Conservation (phyloP, 2,329 filamentous ascomycete species). For the Colletotrichum horii region DNA sequence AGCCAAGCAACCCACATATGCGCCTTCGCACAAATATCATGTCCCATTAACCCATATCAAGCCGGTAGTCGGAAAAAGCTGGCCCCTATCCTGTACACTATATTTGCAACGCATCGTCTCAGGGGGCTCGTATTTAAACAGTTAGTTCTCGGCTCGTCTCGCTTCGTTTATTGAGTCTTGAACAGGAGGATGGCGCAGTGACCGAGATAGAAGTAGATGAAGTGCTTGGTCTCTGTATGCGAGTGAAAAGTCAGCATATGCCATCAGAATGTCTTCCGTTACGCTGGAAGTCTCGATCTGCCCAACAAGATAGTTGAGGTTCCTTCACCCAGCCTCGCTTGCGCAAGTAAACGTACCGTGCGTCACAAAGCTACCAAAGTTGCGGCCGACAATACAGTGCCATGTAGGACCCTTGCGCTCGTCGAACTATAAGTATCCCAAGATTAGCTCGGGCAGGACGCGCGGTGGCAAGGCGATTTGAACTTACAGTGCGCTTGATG, state of each 20-base stretch:
- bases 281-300: neutral
- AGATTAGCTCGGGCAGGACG: neutral
- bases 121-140: neutral
- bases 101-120: conserved; percentile 1
- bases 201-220: conserved; percentile 99
- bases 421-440: conserved; percentile 74
- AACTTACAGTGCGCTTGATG: conserved; percentile 87
- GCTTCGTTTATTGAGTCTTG: conserved; percentile 83
- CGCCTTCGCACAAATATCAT: conserved; percentile 16
- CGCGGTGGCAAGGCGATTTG: neutral
- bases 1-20: neutral
- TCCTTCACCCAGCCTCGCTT: neutral
- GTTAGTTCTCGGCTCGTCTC: neutral
- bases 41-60: conserved; percentile 12
- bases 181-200: conserved; percentile 98
- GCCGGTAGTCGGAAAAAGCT: neutral
- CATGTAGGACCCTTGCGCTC: conserved; percentile 96
- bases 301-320: neutral
- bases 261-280: neutral
- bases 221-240: conserved; percentile 91
- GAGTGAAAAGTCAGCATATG: conserved; percentile 11
- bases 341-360: conserved; percentile 73
- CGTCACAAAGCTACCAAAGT: conserved; percentile 99
- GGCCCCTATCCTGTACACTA: neutral
- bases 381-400: conserved; percentile 98